phyloP scores from a whole-genome alignment of 805 yeast genomes.

The Sungouiella thailandica region DNA sequence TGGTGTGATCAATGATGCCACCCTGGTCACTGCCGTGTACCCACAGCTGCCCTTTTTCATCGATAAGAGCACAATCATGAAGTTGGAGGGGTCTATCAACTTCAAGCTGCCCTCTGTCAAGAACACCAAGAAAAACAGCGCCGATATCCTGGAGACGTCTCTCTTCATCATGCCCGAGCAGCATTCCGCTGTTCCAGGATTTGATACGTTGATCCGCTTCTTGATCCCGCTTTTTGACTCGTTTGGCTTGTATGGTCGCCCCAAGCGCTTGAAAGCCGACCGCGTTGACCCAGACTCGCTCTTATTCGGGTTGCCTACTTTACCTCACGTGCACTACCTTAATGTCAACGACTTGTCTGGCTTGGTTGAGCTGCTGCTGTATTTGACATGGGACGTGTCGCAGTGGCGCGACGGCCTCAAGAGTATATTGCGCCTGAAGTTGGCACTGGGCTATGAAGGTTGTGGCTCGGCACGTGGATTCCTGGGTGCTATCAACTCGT shows the following conservation, averaged over 20 bases:
- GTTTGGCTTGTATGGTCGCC: conserved; percentile 44
- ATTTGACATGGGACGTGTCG: conserved; percentile 33
- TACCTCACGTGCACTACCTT: conserved; percentile 41
- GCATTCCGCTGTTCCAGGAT: conserved; percentile 44
- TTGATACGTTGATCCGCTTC: conserved; percentile 43
- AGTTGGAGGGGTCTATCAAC: conserved; percentile 75
- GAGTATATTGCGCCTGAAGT: conserved; percentile 27
- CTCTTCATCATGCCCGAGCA: conserved; percentile 42
- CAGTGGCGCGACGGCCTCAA: conserved; percentile 31
- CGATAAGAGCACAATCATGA: conserved; percentile 83
- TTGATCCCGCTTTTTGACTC: conserved; percentile 38
- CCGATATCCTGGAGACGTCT: conserved; percentile 37
- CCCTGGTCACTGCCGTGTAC: conserved; percentile 82
- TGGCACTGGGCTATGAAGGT: conserved; percentile 57
- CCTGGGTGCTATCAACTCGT: conserved; percentile 53
- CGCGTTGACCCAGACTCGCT: conserved; percentile 37
- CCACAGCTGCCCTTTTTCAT: conserved; percentile 80
- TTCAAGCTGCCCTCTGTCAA: conserved; percentile 44
- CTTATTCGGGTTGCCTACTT: conserved; percentile 44
- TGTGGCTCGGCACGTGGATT: conserved; percentile 68
- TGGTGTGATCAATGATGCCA: conserved; percentile 71
- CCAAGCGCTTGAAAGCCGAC: conserved; percentile 38
- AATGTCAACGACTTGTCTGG: conserved; percentile 27
- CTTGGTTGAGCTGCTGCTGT: conserved; percentile 20
- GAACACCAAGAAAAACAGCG: conserved; percentile 21